Percentiles rank a stretch among this genome's conserved stretches.
Conservation (phyloP, 208 protist genomes). For the Trypanosoma avium region DNA sequence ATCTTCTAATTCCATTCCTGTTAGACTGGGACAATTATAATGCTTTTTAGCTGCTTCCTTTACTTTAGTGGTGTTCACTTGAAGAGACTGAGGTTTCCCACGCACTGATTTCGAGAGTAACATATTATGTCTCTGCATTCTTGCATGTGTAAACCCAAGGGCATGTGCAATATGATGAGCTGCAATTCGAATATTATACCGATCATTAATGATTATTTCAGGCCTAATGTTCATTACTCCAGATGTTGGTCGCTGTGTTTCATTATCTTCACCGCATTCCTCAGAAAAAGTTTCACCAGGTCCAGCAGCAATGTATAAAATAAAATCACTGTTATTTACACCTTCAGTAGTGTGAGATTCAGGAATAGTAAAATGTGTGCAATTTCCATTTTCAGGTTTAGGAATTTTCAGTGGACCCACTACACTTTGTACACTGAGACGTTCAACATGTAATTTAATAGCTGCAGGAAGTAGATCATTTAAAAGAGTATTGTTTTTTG, state of each 20-base stretch:
- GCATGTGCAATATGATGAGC: constrained; percentile 81
- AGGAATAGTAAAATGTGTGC: constrained; percentile 11
- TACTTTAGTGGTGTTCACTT: constrained; percentile 36
- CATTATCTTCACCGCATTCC: constrained; percentile 8
- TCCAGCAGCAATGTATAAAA: constrained; percentile 19
- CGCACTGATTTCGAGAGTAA: constrained; percentile 21
- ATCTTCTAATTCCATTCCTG: constrained; percentile 75
- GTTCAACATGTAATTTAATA: constrained; percentile 19
- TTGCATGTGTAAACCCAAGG: constrained; percentile 36
- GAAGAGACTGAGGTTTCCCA: constrained; percentile 23
- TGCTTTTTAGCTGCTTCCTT: constrained; percentile 34
- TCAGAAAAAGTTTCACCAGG: not conserved
- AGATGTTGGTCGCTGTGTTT: constrained; percentile 25
- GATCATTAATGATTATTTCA: constrained; percentile 21
- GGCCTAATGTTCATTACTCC: constrained; percentile 50
- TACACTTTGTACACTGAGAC: constrained; percentile 20
- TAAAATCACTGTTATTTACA: constrained; percentile 6
- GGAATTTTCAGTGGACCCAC: not conserved
- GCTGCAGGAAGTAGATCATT: constrained; percentile 8
- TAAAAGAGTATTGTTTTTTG: too few species aligned
- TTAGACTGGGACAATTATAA: constrained; percentile 58
- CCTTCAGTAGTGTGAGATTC: not conserved
- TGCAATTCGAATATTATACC: constrained; percentile 21
- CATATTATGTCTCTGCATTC: constrained; percentile 11
- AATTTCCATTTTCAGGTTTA: not conserved